A percentile compares a stretch with the other conserved stretches of the same genome.
These are phyloP conservation scores for Colletotrichum filicis DNA, from an alignment of 2,329 filamentous ascomycete genomes.

Conservation along the genomic window DNA sequence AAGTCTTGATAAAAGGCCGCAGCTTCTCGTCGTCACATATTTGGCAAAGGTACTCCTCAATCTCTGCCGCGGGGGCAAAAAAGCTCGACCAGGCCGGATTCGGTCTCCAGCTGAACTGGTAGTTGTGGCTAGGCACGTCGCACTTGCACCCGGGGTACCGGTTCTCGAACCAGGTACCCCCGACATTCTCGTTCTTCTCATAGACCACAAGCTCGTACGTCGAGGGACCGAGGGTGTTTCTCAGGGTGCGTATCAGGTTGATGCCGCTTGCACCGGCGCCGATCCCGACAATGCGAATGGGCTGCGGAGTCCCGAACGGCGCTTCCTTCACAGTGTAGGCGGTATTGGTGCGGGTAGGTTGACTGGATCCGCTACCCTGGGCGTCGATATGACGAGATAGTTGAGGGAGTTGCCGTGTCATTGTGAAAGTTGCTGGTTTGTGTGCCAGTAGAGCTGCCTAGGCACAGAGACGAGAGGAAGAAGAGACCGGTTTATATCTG, in stretches of 20 bases:
- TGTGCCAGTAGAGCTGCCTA: neutral
- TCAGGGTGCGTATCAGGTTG: slow-evolving; percentile 52
- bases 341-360: slow-evolving; percentile 10
- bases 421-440: slow-evolving; percentile 1
- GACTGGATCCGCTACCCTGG: slow-evolving; percentile 22
- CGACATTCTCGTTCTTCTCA: slow-evolving; percentile 66
- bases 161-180: slow-evolving; percentile 70
- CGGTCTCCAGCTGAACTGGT: slow-evolving; percentile 70
- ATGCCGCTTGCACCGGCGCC: slow-evolving; percentile 36
- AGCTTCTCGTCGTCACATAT: slow-evolving; percentile 61
- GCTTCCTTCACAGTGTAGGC: slow-evolving; percentile 30
- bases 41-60: slow-evolving; percentile 62
- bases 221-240: slow-evolving; percentile 49
- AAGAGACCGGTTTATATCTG: slow-evolving; percentile 28
- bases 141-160: slow-evolving; percentile 67
- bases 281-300: slow-evolving; percentile 33
- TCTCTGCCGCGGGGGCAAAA: slow-evolving; percentile 65
- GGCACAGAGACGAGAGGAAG: neutral
- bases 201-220: slow-evolving; percentile 60
- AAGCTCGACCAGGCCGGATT: slow-evolving; percentile 70
- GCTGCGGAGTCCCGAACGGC: slow-evolving; percentile 29
- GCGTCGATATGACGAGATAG: slow-evolving; percentile 36
- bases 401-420: slow-evolving; percentile 34
- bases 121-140: slow-evolving; percentile 69
- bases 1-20: slow-evolving; percentile 54